Evolutionary conservation across 2,329 filamentous ascomycete species (phyloP), one percentile per base, ranked within the genome.

Genomic region (Botryosphaeria dothidea): DNA sequence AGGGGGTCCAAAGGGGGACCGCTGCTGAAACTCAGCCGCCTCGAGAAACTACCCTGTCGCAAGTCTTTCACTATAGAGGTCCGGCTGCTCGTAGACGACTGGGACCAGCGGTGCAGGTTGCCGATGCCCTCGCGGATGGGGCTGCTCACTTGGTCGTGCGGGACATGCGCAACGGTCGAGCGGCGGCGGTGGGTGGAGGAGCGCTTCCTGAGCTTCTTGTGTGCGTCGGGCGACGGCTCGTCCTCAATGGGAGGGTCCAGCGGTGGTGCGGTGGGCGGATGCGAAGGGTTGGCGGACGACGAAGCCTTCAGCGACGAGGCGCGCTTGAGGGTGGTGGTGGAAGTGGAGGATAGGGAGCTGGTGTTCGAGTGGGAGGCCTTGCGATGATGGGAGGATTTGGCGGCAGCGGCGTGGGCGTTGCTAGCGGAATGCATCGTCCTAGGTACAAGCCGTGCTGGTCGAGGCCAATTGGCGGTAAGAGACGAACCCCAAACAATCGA

Each of bases 61-160:
- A 67, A 62, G 57, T 66, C 69, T 63, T 71, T 68, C 36, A 66
- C 66, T 52, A 69, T 67, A 36, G 79, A 80, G n/a, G 74, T 72
- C 52, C 76, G 78, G 73, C 82, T 85, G 52, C 82, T 84, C 31
- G 79, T 74, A 25, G 84, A 86, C 19, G 83, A 85, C 68, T 86
- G 84, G 38, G 85, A 86, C 84, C 84, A 86, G 68, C 85, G 83
- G 71, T 86, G 84, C 62, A 86, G 75, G 66, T 82, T 84, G 43
- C 78, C 79, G 58, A 83, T 69, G 31, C 81, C 82, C 69, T 83
- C 82, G 64, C 75, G 72, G 57, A 81, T 75, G 58, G 69, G 67
- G 25, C 70, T 72, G 65, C 73, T 69, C 67, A 51, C 21, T 36
- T 74, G 74, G 60, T 81, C 80, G 62, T 77, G 72, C 45, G 76